Evolutionary conservation across 1,139 yeast genomes (phyloP).

Genomic region (Candida neerlandica): DNA sequence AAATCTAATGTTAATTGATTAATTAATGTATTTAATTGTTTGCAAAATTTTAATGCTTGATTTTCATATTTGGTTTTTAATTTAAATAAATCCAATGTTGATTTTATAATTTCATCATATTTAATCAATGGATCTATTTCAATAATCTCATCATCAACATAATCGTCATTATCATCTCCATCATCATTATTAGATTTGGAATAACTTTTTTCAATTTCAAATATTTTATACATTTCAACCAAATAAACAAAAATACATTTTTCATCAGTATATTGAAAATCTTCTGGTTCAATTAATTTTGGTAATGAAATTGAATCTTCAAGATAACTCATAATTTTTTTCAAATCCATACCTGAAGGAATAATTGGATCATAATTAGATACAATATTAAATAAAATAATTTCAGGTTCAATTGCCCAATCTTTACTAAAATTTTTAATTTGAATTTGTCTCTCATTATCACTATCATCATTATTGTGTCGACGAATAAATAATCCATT

Average conservation of each 20-base stretch:
- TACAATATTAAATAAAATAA: slow-evolving; percentile 31
- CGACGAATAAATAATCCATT: slow-evolving; percentile 23
- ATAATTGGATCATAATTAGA: slow-evolving; percentile 26
- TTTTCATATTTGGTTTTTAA: slow-evolving; percentile 36
- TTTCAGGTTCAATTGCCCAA: slow-evolving; percentile 37
- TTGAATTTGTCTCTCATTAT: no score
- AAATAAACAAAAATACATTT: slow-evolving; percentile 64
- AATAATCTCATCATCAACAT: no score
- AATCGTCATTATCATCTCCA: no score
- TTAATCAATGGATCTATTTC: slow-evolving; percentile 3
- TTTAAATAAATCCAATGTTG: slow-evolving; percentile 17
- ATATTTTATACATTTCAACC: slow-evolving; percentile 65
- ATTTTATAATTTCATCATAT: slow-evolving; percentile 18
- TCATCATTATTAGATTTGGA: no score
- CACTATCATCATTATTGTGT: no score
- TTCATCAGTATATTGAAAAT: slow-evolving; percentile 64
- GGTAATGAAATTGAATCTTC: slow-evolving; percentile 53
- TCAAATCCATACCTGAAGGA: slow-evolving; percentile 25
- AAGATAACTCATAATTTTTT: slow-evolving; percentile 24
- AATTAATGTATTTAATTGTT: slow-evolving; percentile 24
- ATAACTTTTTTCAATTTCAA: slow-evolving; percentile 31
- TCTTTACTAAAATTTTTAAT: slow-evolving; percentile 39
- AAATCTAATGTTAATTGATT: slow-evolving; percentile 12
- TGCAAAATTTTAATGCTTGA: slow-evolving; percentile 31
- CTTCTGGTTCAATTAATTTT: slow-evolving; percentile 60